Evolutionary conservation across 345 rosid species (phyloP), one percentile per base, ranked within the genome.

Genomic region (Brassica incana): DNA sequence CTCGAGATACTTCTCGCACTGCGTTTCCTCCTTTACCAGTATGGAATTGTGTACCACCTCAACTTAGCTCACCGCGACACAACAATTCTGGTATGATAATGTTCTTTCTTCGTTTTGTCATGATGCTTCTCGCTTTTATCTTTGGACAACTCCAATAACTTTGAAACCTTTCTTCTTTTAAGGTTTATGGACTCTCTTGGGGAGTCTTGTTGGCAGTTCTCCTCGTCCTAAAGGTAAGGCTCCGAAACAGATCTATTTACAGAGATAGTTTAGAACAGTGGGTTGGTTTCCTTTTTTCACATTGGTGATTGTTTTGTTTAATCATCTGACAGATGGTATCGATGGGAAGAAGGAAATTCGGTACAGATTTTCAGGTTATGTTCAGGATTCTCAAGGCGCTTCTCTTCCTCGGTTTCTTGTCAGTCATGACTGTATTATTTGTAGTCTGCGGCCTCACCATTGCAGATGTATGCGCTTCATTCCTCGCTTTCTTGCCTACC

Each of bases 131-230:
- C 5, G 68, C 48, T 40, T 58, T 56, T 32, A 65, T 32, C 16
- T 25, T 32, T 56, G 54, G 3, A 69, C 27, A 36, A 43, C 18
- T 70, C 15, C 30, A 74, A 10, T 32, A 14, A n/a, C 60, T 65
- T 64, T 64, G 20, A 66, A 48, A 63, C 76, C 30, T 75, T 68
- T 76, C 74, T 71, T 72, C 59, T 64, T 64, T 78, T 65, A 59
- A 95, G 98, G 91, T 89, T 56, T 93, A 95, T 83, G 96, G 93
- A 64, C 85, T 93, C 69, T 95, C 99, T 72, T 95, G 99, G 99
- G 79, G 77, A 8, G 90, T 91, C 64, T 79, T 95, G 90, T 29
- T 90, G 66, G 45, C 86, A 32, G 83, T 77, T 77, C 96, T 95
- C n/a, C 77, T 90, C 20, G 91, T 91, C 59, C 72, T 95, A 32